Evolutionary conservation across 495 filamentous ascomycete species (phyloP).

Genomic region (Aspergillus incahuasiensis): DNA sequence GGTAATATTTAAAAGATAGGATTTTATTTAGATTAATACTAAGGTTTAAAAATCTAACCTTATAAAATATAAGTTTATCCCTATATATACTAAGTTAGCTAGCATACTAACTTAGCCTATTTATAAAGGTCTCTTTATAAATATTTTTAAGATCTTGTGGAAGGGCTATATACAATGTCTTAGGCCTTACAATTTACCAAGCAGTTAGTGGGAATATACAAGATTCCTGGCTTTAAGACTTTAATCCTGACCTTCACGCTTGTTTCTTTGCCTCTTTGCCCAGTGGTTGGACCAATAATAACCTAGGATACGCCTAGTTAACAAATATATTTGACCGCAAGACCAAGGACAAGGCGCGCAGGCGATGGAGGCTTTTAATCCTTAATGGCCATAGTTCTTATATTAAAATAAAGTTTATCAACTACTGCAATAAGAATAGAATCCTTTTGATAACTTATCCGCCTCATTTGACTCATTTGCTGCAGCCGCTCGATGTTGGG

Average conservation of each 20-base stretch:
- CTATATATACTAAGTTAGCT: too few relatives aligned
- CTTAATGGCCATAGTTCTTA: slow-evolving; percentile 5
- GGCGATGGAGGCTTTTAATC: background rate
- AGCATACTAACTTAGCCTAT: too few relatives aligned
- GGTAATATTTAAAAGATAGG: too few relatives aligned
- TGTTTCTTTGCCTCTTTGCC: slow-evolving; percentile 7
- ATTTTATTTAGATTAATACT: too few relatives aligned
- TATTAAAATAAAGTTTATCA: slow-evolving; percentile 5
- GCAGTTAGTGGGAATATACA: too few relatives aligned
- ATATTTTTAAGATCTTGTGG: too few relatives aligned
- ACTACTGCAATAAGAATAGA: slow-evolving; percentile 8
- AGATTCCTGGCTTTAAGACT: too few relatives aligned
- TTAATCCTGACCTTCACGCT: background rate
- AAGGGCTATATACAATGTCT: too few relatives aligned
- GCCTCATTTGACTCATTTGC: slow-evolving; percentile 7
- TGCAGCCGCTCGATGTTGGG: slow-evolving; percentile 9
- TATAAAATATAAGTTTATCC: too few relatives aligned
- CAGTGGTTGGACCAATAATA: background rate
- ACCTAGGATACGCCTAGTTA: slow-evolving; percentile 7
- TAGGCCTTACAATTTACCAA: too few relatives aligned
- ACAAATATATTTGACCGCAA: slow-evolving; percentile 1
- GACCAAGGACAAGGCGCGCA: slow-evolving; percentile 5
- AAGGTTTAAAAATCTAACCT: too few relatives aligned
- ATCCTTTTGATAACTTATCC: slow-evolving; percentile 6
- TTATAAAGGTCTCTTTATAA: too few relatives aligned